Evolutionary conservation across 106 monocot genomes (phyloP).

Genomic region (Vanilla planifolia): DNA sequence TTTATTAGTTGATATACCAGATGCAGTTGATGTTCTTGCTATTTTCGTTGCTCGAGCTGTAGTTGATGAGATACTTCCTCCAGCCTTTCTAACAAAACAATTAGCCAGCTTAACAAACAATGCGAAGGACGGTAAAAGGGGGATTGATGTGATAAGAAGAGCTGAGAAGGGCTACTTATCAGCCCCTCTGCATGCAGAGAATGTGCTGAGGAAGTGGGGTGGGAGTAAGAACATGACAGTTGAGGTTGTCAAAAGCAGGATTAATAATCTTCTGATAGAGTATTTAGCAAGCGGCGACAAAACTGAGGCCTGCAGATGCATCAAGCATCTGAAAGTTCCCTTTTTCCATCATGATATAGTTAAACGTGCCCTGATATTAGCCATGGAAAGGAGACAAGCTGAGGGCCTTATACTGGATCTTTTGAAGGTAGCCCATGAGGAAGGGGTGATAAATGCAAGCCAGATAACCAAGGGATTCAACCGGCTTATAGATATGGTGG

Average conservation of each 20-base stretch:
- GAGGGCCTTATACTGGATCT: conserved; percentile 39
- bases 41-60: conserved; percentile 69
- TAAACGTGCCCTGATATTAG: conserved; percentile 43
- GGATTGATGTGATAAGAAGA: conserved; percentile 50
- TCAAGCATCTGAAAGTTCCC: conserved; percentile 51
- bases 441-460: conserved; percentile 58
- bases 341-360: conserved; percentile 84
- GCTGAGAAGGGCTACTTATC: conserved; percentile 68
- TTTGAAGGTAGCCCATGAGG: conserved; percentile 39
- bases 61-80: conserved; percentile 79
- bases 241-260: conserved; percentile 49
- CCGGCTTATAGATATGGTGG: conserved; percentile 52
- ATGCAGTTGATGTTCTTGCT: conserved; percentile 65
- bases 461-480: conserved; percentile 74
- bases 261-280: conserved; percentile 42
- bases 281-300: conserved; percentile 52
- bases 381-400: conserved; percentile 51
- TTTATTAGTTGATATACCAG: conserved; percentile 54
- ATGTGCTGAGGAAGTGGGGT: conserved; percentile 53
- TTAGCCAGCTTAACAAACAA: conserved; percentile 14
- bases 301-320: conserved; percentile 61
- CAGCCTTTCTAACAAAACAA: conserved; percentile 55
- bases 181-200: conserved; percentile 59
- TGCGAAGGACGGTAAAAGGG: too few species aligned
- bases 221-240: conserved; percentile 59